phyloP scores from a whole-genome alignment of 441 rosid genomes.

The Flueggea neowawraea region DNA sequence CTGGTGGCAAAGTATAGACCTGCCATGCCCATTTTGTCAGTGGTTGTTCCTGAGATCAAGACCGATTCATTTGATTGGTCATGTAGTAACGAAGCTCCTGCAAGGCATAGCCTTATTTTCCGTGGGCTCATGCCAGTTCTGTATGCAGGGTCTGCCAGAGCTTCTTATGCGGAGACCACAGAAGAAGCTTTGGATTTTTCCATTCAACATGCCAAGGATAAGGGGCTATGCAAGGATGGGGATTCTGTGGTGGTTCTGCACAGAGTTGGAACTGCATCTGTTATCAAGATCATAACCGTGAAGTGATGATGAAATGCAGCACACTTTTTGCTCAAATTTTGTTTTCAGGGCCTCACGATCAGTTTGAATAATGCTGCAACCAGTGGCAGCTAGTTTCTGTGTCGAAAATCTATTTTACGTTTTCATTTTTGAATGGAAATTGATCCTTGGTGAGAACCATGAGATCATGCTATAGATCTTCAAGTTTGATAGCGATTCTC shows the following conservation, averaged over 20 bases:
- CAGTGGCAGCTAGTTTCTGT: too few relatives aligned
- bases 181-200: slow-evolving; percentile 82
- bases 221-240: slow-evolving; percentile 68
- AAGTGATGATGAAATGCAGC: slow-evolving; percentile 32
- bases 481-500: too few relatives aligned
- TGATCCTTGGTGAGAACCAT: too few relatives aligned
- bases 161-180: slow-evolving; percentile 83
- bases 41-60: slow-evolving; percentile 81
- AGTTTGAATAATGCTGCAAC: too few relatives aligned
- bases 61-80: slow-evolving; percentile 91
- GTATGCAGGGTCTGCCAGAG: slow-evolving; percentile 84
- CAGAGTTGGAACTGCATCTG: slow-evolving; percentile 78
- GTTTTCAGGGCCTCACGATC: too few relatives aligned
- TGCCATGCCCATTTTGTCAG: slow-evolving; percentile 77
- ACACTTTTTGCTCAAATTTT: too few relatives aligned
- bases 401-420: too few relatives aligned
- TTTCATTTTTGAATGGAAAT: too few relatives aligned
- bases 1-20: slow-evolving; percentile 97
- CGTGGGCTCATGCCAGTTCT: slow-evolving; percentile 76
- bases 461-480: too few relatives aligned
- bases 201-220: slow-evolving; percentile 54
- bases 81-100: slow-evolving; percentile 86
- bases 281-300: slow-evolving; percentile 86
- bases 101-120: slow-evolving; percentile 84
- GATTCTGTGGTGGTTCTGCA: slow-evolving; percentile 90